Evolutionary conservation across 768 basidiomycete genomes (phyloP).

Genomic region (Pleurotus ostreatus): DNA sequence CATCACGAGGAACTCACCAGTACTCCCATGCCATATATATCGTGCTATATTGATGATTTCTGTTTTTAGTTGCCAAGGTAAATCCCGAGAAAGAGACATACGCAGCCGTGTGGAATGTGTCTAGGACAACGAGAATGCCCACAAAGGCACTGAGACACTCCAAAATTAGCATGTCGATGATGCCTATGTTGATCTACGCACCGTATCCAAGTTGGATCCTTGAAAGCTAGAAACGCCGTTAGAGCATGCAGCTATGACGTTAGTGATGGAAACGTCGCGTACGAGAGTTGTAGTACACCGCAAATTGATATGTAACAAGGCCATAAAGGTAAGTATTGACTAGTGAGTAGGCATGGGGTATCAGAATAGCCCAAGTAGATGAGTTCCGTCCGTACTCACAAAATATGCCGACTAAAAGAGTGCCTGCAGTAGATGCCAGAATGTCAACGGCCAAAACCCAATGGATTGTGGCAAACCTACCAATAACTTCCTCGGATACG

Average conservation of each 20-base stretch:
- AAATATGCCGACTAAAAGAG: constrained; percentile 20
- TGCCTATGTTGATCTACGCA: neutral
- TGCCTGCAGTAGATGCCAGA: constrained; percentile 14
- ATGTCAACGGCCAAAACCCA: neutral
- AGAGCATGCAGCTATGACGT: no score
- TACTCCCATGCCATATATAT: constrained; percentile 15
- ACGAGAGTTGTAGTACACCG: constrained; percentile 10
- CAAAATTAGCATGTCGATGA: neutral
- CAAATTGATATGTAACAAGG: constrained; percentile 14
- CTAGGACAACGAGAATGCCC: constrained; percentile 2
- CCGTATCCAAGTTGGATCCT: constrained; percentile 9
- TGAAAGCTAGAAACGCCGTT: constrained; percentile 1
- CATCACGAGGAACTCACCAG: constrained; percentile 3
- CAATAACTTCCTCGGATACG: neutral
- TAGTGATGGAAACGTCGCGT: neutral
- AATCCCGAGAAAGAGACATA: neutral
- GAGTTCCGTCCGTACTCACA: constrained; percentile 7
- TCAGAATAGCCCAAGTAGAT: constrained; percentile 1
- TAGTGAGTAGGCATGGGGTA: neutral
- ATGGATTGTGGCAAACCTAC: neutral
- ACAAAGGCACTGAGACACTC: constrained; percentile 1
- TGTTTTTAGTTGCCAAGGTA: no score
- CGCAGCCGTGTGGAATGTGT: constrained; percentile 10
- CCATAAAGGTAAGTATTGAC: constrained; percentile 17
- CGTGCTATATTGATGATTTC: constrained; percentile 1